A percentile compares a stretch with the other conserved stretches of the same genome.
phyloP scores from a whole-genome alignment of 805 yeast genomes.

The Pichia phayaonensis region DNA sequence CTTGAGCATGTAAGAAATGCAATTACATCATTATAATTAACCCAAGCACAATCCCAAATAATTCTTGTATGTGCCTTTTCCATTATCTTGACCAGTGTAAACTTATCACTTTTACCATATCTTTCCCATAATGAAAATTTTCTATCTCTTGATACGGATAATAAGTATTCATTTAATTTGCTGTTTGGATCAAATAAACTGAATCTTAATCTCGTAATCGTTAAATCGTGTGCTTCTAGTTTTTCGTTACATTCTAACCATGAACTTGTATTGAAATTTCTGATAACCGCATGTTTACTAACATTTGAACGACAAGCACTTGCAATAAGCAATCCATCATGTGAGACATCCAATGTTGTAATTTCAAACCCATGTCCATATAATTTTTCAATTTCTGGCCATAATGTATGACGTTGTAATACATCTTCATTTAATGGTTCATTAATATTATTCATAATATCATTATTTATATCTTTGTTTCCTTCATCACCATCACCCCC shows the following conservation, averaged over 20 bases:
- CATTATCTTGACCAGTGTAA: constrained; percentile 23
- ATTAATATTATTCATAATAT: constrained; percentile 36
- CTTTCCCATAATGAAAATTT: constrained; percentile 70
- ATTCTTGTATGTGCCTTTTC: constrained; percentile 85
- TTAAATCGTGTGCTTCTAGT: constrained; percentile 67
- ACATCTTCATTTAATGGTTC: constrained; percentile 85
- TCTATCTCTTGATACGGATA: constrained; percentile 77
- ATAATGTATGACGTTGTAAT: constrained; percentile 81
- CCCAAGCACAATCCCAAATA: constrained; percentile 94
- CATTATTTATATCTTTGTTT: constrained; percentile 35
- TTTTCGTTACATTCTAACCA: constrained; percentile 57
- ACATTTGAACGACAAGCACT: constrained; percentile 89
- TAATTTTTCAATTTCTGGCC: constrained; percentile 91
- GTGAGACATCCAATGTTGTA: constrained; percentile 65
- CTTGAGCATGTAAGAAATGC: constrained; percentile 81
- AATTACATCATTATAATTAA: constrained; percentile 38
- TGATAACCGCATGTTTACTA: constrained; percentile 74
- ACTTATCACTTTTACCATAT: constrained; percentile 15
- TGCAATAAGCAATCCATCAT: constrained; percentile 59
- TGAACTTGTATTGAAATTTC: constrained; percentile 57
- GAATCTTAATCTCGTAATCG: constrained; percentile 77
- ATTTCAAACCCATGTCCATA: constrained; percentile 98
- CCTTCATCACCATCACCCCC: constrained; percentile 17
- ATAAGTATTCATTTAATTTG: constrained; percentile 42
- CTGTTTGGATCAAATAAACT: constrained; percentile 48